phyloP scores from a whole-genome alignment of 192 early-diverging fungal species.

The Geosiphon pyriformis region DNA sequence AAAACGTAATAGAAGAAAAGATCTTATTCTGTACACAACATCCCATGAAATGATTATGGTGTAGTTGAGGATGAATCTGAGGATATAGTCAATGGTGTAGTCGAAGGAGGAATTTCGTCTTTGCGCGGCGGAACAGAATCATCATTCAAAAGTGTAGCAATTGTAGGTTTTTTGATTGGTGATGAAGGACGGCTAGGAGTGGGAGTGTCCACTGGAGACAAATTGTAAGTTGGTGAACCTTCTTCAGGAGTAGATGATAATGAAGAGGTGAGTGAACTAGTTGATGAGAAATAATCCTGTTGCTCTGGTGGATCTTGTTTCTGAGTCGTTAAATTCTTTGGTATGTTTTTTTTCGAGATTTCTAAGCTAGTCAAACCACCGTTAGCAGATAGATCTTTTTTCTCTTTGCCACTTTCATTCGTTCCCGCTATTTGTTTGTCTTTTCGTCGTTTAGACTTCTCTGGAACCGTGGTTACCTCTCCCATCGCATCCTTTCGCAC shows the following conservation, averaged over 20 bases:
- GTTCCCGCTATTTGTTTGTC: neutral
- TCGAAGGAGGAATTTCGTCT: neutral
- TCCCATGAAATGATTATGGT: neutral
- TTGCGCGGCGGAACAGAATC: neutral
- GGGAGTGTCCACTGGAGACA: neutral
- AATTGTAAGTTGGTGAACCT: too few species aligned
- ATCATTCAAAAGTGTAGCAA: neutral
- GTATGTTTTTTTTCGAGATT: neutral
- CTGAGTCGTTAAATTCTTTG: neutral
- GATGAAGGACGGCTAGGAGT: neutral
- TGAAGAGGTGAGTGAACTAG: neutral
- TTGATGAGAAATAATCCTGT: neutral
- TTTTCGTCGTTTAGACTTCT: neutral
- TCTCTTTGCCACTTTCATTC: neutral
- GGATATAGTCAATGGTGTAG: neutral
- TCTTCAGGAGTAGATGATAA: neutral
- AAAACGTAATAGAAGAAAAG: too few species aligned
- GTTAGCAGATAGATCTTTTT: neutral
- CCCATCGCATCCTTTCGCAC: neutral
- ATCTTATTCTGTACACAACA: too few species aligned
- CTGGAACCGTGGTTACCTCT: neutral
- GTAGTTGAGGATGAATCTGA: neutral
- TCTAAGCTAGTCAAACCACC: neutral
- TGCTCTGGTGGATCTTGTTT: neutral
- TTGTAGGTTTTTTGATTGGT: neutral